Base-by-base conservation (phyloP, 257 asterid species). In the Asclepias syriaca region DNA sequence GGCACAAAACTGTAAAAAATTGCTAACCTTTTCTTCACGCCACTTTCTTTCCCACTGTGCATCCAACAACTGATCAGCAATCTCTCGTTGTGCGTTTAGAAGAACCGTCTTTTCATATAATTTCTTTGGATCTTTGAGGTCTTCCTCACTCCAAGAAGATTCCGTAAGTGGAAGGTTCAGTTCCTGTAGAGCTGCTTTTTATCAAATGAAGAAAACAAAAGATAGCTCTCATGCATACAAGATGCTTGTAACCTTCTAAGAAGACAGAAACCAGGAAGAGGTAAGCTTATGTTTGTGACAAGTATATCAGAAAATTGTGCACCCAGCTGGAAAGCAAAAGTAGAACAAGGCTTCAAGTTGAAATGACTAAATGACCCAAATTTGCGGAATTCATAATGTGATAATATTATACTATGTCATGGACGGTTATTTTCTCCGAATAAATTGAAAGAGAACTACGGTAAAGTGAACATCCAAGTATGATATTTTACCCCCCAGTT, bases 31-130 rank as follows among this genome's bases (percentile, higher is more conserved):
- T 74, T 87, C 91, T 84, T 91, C 91, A 32, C 97, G 97, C 97
- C 98, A 93, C 75, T 88, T 87, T 4, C 84, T 83, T 77, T 89
- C 97, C 98, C 98, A 93, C 80, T 93, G 98, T 24, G 88, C 75
- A 69, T 93, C 98, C 84, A 93, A 73, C 72, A 89, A 82, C 69
- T 87, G 77, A 56, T 93, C 97, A 21, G 96, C 90, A 55, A 93
- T 84, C 85, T 93, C 97, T 75, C 86, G 81, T 79, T 93, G 98
- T 18, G 98, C 98, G 29, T 87, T 91, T 29, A 93, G 97, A 77
- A 93, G 96, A 77, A 91, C 78, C 5, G 89, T 88, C 98, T 85
- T 93, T 82, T 93, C 98, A 63, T 88, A 82, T n/a, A 80, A 88
- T 83, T 87, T 91, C 85, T 87, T 93, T 12, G 98, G 96, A 83